Base-by-base conservation (phyloP, 2,329 filamentous ascomycete species). In the Aspergillus pseudotamarii region DNA sequence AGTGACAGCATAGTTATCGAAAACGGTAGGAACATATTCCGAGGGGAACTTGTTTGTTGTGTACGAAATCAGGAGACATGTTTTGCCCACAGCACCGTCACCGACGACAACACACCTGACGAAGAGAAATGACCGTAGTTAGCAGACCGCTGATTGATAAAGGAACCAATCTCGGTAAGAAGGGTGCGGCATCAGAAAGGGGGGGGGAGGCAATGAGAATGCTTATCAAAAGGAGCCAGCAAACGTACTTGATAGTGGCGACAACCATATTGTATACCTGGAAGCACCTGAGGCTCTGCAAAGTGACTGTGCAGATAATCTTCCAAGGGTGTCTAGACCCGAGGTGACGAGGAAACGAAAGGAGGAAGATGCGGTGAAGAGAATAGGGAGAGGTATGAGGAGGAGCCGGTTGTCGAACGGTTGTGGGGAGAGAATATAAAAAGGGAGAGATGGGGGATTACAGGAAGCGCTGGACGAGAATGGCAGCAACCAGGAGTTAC, bases 11-110 rank as follows among this genome's bases (percentile, higher is more conserved):
- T 99, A 99, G 83, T 99, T 99, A 82, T 99, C 95, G 81, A 99
- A 99, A 68, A 99, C 95, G 34, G 95, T 99, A 58, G 95, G 95
- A 63, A 99, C 95, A 81, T 99, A 99, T 94, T 99, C 95, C 75
- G 94, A 97, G 41, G 95, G 95, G 81, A 99, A 99, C 76, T 98
- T 98, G 87, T 99, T 99, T 69, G 95, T 99, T 69, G 95, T 99
- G 83, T 99, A 99, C 79, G 93, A 96, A 84, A 99, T 99, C 78
- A 99, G 89, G 69, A 99, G 89, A 83, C 95, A 99, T 71, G 95
- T 99, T 87, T 99, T 99, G 80, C 95, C 95, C 72, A 99, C 95
- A 70, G 95, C 95, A 94, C 95, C 95, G 82, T 99, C 95, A 79
- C 95, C 95, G 75, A 99, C 95, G 73, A 99, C 95, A 76, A 99